Conservation (phyloP, 257 asterid genomes). For the Hygrophila difformis region DNA sequence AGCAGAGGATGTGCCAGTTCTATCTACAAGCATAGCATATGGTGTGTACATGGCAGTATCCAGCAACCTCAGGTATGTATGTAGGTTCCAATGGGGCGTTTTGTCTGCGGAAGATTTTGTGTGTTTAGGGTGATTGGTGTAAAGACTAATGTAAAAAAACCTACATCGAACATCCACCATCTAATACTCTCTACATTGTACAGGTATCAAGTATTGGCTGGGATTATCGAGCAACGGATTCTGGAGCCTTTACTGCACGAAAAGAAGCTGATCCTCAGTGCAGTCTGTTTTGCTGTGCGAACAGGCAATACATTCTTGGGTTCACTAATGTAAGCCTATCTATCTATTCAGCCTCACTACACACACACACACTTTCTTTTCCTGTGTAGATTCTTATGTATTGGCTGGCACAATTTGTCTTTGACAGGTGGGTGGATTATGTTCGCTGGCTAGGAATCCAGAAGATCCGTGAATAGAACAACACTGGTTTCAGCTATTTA, state of each 20-base stretch:
- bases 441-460: conserved; percentile 86
- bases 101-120: neutral
- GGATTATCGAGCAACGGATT: conserved; percentile 75
- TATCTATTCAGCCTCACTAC: neutral
- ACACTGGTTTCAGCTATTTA: too few species aligned
- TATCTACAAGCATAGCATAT: conserved; percentile 74
- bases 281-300: conserved; percentile 88
- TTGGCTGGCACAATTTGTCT: too few species aligned
- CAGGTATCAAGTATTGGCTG: conserved; percentile 92
- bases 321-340: conserved; percentile 61
- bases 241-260: conserved; percentile 75
- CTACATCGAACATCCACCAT: too few species aligned
- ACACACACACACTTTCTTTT: neutral
- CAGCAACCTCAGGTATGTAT: conserved; percentile 81
- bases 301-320: conserved; percentile 91
- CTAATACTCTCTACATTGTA: too few species aligned
- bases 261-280: conserved; percentile 68
- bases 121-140: neutral
- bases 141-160: too few species aligned
- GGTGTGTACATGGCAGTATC: conserved; percentile 92
- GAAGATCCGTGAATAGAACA: conserved; percentile 48
- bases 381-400: conserved; percentile 7
- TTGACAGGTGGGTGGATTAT: conserved; percentile 98
- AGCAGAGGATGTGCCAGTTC: conserved; percentile 69
- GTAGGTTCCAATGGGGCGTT: too few species aligned